Percentiles rank a stretch among this genome's conserved stretches.
Conservation (phyloP, 768 basidiomycete genomes). For the Lepiota venenata region DNA sequence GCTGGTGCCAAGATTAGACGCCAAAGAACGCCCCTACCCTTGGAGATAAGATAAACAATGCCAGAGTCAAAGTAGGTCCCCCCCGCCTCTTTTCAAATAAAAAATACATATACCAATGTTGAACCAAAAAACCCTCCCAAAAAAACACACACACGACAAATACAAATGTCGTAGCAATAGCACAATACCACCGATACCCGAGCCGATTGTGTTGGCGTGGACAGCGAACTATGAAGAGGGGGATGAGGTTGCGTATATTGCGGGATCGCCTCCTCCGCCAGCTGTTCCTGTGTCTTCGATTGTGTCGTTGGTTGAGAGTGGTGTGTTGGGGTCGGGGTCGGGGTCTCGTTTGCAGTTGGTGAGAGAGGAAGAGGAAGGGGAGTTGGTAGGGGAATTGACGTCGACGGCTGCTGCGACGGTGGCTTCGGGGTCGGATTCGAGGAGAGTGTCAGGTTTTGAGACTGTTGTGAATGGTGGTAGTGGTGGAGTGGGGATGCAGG, state of each 20-base stretch:
- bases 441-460: not conserved
- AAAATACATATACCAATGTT: too few species aligned
- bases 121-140: too few species aligned
- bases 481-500: not conserved
- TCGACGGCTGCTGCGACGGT: conserved; percentile 7
- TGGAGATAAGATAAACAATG: too few species aligned
- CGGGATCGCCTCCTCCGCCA: conserved; percentile 1
- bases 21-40: too few species aligned
- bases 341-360: not conserved
- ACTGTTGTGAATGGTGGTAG: too few species aligned
- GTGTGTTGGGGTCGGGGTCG: too few species aligned
- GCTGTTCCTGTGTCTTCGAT: not conserved
- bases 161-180: not conserved
- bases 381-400: not conserved
- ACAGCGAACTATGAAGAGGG: conserved; percentile 7
- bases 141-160: too few species aligned
- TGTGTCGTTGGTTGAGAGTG: too few species aligned
- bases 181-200: conserved; percentile 10
- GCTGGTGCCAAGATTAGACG: too few species aligned
- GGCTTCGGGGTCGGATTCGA: conserved; percentile 5
- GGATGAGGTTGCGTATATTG: conserved; percentile 11
- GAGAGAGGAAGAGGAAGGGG: too few species aligned
- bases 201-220: conserved; percentile 7
- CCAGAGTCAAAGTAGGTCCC: too few species aligned
- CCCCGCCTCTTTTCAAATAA: too few species aligned